phyloP scores from a whole-genome alignment of 345 rosid species.

The Hibiscus tridactylites region DNA sequence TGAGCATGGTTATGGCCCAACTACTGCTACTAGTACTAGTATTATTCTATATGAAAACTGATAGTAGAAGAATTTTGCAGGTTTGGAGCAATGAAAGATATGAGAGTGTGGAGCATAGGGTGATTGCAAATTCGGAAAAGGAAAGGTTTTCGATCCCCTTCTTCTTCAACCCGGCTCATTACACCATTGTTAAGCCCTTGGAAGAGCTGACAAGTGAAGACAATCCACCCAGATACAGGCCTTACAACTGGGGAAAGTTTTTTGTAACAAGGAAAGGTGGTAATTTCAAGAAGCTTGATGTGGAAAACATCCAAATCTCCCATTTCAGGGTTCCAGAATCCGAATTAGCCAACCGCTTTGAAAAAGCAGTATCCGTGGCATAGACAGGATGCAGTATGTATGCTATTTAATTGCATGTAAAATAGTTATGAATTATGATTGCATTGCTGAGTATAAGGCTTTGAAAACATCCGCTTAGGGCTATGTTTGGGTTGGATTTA shows the following conservation, averaged over 20 bases:
- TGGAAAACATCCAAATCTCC: slow-evolving; percentile 48
- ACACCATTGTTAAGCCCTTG: slow-evolving; percentile 43
- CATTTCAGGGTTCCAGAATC: background rate
- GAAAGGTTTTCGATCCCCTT: slow-evolving; percentile 58
- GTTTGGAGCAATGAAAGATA: slow-evolving; percentile 68
- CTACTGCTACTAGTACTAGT: too few species aligned
- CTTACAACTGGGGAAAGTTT: slow-evolving; percentile 64
- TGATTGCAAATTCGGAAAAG: slow-evolving; percentile 44
- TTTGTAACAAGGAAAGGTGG: slow-evolving; percentile 44
- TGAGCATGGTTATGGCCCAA: too few species aligned
- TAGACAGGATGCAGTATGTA: background rate
- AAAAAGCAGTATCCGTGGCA: background rate
- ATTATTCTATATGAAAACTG: background rate
- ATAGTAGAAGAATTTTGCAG: slow-evolving; percentile 17
- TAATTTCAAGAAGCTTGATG: slow-evolving; percentile 48
- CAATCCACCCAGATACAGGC: slow-evolving; percentile 42
- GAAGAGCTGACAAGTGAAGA: slow-evolving; percentile 38
- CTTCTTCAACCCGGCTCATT: slow-evolving; percentile 50
- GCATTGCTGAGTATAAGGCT: background rate
- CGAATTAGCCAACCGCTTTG: background rate
- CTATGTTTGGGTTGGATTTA: too few species aligned
- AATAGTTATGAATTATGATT: too few species aligned
- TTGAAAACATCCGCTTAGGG: too few species aligned
- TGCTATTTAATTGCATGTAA: background rate
- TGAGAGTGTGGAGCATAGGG: slow-evolving; percentile 72